Conservation (phyloP, 2,329 filamentous ascomycete genomes). For the Samsoniella hepiali region DNA sequence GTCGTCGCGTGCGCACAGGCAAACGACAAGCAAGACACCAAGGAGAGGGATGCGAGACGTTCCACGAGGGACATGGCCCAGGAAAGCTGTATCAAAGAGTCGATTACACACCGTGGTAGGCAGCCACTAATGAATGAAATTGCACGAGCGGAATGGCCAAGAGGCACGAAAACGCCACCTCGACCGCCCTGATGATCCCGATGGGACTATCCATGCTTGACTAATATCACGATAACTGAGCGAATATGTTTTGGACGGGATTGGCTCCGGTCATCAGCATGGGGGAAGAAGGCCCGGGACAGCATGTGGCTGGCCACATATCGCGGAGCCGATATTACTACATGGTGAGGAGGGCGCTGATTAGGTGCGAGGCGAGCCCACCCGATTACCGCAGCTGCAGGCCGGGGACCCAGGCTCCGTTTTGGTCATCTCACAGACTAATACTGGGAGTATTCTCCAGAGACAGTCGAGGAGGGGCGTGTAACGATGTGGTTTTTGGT, state of each 20-base stretch:
- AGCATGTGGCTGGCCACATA: not conserved
- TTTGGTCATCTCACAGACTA: conserved; percentile 8
- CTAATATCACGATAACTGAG: conserved; percentile 5
- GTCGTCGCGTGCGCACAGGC: conserved; percentile 3
- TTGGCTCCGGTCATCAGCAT: not conserved
- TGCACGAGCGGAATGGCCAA: not conserved
- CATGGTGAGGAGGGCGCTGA: conserved; percentile 1
- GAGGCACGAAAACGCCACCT: not conserved
- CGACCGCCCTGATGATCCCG: conserved; percentile 4
- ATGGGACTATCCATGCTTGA: conserved; percentile 11
- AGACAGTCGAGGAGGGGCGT: not conserved
- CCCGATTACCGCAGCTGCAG: conserved; percentile 16
- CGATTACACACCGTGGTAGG: not conserved
- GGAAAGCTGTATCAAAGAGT: conserved; percentile 4
- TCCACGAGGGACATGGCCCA: not conserved
- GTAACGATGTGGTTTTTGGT: not conserved
- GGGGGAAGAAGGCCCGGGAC: not conserved
- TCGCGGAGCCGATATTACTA: conserved; percentile 17
- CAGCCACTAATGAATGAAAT: not conserved
- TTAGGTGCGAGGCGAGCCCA: conserved; percentile 4
- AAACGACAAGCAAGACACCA: not conserved
- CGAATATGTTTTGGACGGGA: not conserved
- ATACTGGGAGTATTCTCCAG: not conserved
- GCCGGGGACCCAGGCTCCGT: not conserved
- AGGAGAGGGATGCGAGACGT: conserved; percentile 1